Percentiles rank a stretch among this genome's conserved stretches.
phyloP scores from a whole-genome alignment of 192 early-diverging fungal genomes.

The Umbelopsis isabellina region DNA sequence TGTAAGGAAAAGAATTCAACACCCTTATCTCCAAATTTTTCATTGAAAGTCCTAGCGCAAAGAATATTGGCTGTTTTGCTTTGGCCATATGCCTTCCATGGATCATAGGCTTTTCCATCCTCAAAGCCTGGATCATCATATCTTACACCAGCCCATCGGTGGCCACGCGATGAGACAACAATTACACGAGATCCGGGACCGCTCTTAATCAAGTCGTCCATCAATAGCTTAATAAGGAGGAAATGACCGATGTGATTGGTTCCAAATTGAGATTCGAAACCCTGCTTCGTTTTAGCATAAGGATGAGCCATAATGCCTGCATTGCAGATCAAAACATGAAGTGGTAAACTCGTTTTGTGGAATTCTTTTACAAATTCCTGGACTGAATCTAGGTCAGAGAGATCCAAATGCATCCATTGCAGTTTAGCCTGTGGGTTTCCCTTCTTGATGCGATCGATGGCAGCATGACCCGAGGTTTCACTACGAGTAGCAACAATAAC shows the following conservation, averaged over 20 bases:
- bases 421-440: conserved; percentile 17
- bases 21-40: background rate
- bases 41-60: conserved; percentile 34
- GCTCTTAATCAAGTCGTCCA: conserved; percentile 32
- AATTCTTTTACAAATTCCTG: conserved; percentile 41
- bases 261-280: conserved; percentile 60
- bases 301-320: conserved; percentile 53
- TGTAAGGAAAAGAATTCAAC: conserved; percentile 24
- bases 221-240: conserved; percentile 45
- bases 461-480: background rate
- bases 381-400: conserved; percentile 50
- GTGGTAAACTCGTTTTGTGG: conserved; percentile 9
- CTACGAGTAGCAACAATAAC: conserved; percentile 37
- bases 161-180: conserved; percentile 41
- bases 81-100: conserved; percentile 26
- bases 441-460: background rate
- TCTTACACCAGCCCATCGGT: background rate
- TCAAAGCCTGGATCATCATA: conserved; percentile 20
- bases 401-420: conserved; percentile 47
- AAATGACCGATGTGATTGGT: conserved; percentile 61
- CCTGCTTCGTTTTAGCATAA: conserved; percentile 54
- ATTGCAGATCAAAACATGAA: conserved; percentile 55
- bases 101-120: conserved; percentile 1
- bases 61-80: conserved; percentile 59
- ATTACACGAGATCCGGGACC: conserved; percentile 35